A percentile compares a stretch with the other conserved stretches of the same genome.
phyloP scores from a whole-genome alignment of 192 early-diverging fungal genomes.

The Umbelopsis ramanniana region DNA sequence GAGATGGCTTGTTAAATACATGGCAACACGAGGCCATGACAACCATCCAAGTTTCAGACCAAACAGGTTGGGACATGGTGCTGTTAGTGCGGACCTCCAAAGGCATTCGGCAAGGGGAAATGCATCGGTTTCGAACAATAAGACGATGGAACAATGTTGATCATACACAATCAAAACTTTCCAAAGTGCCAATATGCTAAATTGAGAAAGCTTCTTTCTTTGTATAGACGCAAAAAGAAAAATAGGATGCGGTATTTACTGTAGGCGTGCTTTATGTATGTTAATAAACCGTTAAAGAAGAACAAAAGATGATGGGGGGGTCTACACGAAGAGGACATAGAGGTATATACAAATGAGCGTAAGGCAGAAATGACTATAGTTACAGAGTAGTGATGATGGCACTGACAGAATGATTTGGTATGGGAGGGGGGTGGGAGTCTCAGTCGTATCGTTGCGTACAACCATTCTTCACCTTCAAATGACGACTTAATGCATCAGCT shows the following conservation, averaged over 20 bases:
- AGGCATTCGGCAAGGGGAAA: background rate
- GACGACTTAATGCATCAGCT: constrained; percentile 70
- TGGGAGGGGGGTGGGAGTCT: background rate
- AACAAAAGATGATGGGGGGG: background rate
- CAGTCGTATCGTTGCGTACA: constrained; percentile 17
- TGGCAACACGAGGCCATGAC: background rate
- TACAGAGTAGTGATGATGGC: no score
- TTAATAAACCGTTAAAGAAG: no score
- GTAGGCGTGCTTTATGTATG: no score
- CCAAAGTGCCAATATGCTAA: background rate
- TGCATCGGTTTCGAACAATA: background rate
- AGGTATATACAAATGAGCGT: constrained; percentile 20
- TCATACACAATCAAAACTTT: background rate
- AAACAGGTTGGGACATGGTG: constrained; percentile 8
- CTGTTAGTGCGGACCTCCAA: background rate
- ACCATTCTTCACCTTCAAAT: constrained; percentile 36
- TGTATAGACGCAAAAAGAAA: background rate
- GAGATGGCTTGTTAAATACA: background rate
- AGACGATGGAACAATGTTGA: constrained; percentile 9
- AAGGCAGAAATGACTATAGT: no score
- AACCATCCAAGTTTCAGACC: background rate
- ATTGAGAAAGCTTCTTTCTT: background rate
- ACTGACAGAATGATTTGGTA: no score
- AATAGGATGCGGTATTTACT: background rate
- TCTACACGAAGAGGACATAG: background rate